Percentiles rank a stretch among this genome's conserved stretches.
These are phyloP conservation scores for Aspergillus sp. DNA, from an alignment of 2,329 filamentous ascomycete species.

Conservation along the genomic window DNA sequence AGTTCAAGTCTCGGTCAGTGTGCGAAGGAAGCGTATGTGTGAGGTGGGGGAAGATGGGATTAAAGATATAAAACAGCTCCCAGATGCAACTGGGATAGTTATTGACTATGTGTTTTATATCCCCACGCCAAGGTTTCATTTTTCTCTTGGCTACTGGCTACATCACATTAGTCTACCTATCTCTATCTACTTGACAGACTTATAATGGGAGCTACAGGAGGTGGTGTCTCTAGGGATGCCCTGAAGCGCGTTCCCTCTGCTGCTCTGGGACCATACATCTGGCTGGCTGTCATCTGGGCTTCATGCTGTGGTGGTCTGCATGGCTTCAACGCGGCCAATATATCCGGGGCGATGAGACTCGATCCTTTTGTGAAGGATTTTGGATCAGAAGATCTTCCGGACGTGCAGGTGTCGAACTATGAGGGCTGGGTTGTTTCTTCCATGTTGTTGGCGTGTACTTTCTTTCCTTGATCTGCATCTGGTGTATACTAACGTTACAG, in stretches of 20 bases:
- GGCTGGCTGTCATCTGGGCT: slow-evolving; percentile 15
- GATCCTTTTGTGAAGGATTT: slow-evolving; percentile 13
- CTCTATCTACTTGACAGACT: neutral
- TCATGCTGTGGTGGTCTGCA: slow-evolving; percentile 16
- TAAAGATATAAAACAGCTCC: no score
- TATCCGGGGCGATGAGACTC: slow-evolving; percentile 17
- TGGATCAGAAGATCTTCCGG: slow-evolving; percentile 9
- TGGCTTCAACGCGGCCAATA: slow-evolving; percentile 19
- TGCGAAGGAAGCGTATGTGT: no score
- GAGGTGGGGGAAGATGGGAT: no score
- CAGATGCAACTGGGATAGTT: no score
- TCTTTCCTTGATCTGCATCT: neutral
- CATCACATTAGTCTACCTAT: neutral
- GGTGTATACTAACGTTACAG: neutral
- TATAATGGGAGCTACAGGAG: slow-evolving; percentile 11
- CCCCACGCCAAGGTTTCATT: no score
- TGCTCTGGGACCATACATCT: slow-evolving; percentile 10
- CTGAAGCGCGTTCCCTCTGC: slow-evolving; percentile 10
- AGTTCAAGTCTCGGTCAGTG: no score
- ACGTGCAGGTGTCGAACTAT: slow-evolving; percentile 7
- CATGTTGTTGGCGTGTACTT: slow-evolving; percentile 12
- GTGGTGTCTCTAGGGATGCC: slow-evolving; percentile 11
- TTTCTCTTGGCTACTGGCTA: no score
- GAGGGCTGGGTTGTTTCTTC: slow-evolving; percentile 16
- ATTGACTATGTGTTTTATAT: no score